phyloP scores from a whole-genome alignment of 2,329 filamentous ascomycete genomes.

The Xylaria sp. region DNA sequence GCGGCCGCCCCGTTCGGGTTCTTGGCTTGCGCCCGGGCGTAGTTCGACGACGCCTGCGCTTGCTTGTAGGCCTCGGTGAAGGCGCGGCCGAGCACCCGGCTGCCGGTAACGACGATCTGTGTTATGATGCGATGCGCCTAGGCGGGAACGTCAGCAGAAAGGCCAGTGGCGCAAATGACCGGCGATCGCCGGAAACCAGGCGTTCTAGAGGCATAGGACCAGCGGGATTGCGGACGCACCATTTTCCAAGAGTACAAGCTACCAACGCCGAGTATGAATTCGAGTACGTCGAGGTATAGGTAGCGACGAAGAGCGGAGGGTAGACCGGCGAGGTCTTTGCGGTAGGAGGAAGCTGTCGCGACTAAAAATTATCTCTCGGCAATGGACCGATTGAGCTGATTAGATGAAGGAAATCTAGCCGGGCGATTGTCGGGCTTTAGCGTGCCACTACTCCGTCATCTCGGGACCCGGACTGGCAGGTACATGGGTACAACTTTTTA shows the following conservation, averaged over 20 bases:
- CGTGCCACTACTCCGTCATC: not conserved
- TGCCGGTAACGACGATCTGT: conserved; percentile 87
- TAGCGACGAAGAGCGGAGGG: not conserved
- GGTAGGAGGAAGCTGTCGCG: not conserved
- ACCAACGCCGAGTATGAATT: not conserved
- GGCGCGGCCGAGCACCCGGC: conserved; percentile 88
- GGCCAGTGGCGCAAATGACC: conserved; percentile 10
- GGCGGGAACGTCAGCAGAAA: conserved; percentile 7
- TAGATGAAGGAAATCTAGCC: not conserved
- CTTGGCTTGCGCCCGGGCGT: conserved; percentile 73
- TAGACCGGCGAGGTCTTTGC: not conserved
- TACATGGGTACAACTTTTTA: not conserved
- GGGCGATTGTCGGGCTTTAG: not conserved
- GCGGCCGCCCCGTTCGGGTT: conserved; percentile 48
- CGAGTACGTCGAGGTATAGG: not conserved
- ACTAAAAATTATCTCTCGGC: not conserved
- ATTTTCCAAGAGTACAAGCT: conserved; percentile 5
- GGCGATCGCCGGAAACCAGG: not conserved
- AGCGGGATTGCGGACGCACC: conserved; percentile 11
- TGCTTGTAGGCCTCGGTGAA: conserved; percentile 95
- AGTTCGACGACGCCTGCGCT: conserved; percentile 83
- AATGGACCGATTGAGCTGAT: not conserved
- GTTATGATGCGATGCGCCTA: conserved; percentile 94
- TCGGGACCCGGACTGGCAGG: not conserved
- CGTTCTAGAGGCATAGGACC: not conserved